Conservation (phyloP, 73 alveolate species). For the Symbiodinium pilosum region DNA sequence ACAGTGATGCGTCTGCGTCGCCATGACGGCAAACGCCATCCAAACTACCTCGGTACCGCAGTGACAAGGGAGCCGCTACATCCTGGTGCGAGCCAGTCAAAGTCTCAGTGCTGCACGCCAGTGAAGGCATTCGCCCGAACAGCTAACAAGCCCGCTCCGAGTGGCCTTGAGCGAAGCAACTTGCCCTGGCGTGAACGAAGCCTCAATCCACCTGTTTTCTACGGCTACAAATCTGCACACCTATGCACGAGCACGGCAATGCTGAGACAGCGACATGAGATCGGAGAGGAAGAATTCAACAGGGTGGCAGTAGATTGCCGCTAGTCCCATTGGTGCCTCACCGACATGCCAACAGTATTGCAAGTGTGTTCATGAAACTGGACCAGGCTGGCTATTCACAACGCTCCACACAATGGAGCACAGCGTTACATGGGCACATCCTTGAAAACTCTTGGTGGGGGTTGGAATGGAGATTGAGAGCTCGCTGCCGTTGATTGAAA, state of each 20-base stretch:
- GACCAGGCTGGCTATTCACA: too few species aligned
- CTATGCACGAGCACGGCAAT: too few species aligned
- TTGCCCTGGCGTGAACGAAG: neutral
- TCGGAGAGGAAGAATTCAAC: conserved; percentile 64
- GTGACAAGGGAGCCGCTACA: neutral
- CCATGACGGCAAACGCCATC: conserved; percentile 92
- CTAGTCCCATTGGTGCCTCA: conserved; percentile 86
- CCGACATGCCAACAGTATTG: neutral
- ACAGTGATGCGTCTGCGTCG: conserved; percentile 84
- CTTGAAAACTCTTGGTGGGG: too few species aligned
- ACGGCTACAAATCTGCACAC: too few species aligned
- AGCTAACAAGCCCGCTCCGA: conserved; percentile 74
- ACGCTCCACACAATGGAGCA: too few species aligned
- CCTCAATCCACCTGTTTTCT: too few species aligned
- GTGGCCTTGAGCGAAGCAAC: neutral
- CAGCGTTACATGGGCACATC: too few species aligned
- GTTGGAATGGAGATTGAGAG: too few species aligned
- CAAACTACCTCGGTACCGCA: conserved; percentile 26
- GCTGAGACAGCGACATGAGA: too few species aligned
- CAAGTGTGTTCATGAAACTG: too few species aligned
- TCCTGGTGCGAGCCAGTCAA: neutral
- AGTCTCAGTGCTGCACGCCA: conserved; percentile 22
- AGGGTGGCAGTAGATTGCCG: conserved; percentile 80
- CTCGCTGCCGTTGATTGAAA: too few species aligned
- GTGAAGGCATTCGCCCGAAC: conserved; percentile 79